phyloP scores from a whole-genome alignment of 495 filamentous ascomycete species.

The Cenococcum geophilum region DNA sequence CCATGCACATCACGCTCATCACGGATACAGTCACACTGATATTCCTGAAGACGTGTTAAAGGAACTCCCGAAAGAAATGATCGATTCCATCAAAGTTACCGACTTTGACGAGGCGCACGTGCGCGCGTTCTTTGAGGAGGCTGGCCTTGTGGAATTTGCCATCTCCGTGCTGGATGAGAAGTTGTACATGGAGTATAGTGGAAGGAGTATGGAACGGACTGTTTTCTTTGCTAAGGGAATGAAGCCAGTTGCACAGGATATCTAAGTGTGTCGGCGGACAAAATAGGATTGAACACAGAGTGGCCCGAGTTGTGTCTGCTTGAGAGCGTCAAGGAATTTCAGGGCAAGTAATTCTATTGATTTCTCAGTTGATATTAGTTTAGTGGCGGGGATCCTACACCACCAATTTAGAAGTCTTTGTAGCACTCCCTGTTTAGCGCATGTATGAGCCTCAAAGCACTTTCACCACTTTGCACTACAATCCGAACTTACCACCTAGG shows the following conservation, averaged over 20 bases:
- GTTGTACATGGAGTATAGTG: conserved; percentile 25
- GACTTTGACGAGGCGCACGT: conserved; percentile 18
- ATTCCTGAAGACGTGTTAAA: neutral
- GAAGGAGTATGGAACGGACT: conserved; percentile 20
- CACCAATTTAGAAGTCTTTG: no score
- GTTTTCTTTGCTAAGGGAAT: conserved; percentile 24
- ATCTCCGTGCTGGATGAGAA: conserved; percentile 15
- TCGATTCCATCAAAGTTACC: conserved; percentile 8
- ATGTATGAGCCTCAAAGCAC: no score
- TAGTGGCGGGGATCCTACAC: no score
- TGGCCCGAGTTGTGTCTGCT: no score
- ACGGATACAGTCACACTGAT: neutral
- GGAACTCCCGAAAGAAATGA: neutral
- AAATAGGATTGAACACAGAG: no score
- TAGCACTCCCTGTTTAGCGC: no score
- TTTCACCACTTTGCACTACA: no score
- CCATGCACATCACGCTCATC: neutral
- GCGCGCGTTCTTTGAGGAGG: conserved; percentile 19
- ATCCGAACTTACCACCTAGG: no score
- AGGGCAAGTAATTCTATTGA: no score
- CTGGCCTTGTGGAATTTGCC: conserved; percentile 26
- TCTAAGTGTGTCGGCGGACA: neutral
- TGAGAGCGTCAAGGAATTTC: no score
- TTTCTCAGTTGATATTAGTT: no score
- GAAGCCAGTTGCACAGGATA: conserved; percentile 12